phyloP scores from a whole-genome alignment of 805 yeast genomes.

The Metschnikowia similis region DNA sequence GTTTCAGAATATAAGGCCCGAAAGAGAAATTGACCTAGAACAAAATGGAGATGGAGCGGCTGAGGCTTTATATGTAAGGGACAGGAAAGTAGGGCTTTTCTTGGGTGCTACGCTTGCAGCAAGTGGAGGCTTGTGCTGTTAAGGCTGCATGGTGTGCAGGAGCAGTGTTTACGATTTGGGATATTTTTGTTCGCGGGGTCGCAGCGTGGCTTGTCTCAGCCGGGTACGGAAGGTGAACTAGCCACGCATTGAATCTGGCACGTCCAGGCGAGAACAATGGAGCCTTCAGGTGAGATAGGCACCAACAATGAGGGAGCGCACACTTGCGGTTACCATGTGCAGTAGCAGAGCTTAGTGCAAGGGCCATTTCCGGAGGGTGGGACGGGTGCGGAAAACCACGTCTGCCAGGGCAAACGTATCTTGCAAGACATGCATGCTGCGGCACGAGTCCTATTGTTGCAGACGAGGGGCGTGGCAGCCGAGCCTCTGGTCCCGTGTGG shows the following conservation, averaged over 20 bases:
- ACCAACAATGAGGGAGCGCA: too few relatives aligned
- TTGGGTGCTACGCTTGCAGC: slow-evolving; percentile 1
- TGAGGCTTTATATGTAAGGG: neutral
- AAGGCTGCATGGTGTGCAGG: neutral
- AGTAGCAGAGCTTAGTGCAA: too few relatives aligned
- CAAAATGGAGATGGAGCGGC: neutral
- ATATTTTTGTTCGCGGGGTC: neutral
- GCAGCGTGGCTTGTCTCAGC: neutral
- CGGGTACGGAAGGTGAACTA: neutral
- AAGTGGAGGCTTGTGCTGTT: slow-evolving; percentile 1
- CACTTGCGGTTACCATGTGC: too few relatives aligned
- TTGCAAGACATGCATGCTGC: neutral
- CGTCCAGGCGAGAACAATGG: neutral
- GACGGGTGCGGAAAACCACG: neutral
- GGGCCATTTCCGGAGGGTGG: too few relatives aligned
- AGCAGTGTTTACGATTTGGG: neutral
- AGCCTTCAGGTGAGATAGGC: too few relatives aligned
- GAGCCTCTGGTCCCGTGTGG: neutral
- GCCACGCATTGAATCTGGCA: neutral
- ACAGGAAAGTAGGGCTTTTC: neutral
- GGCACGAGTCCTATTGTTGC: neutral
- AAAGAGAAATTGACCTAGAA: too few relatives aligned
- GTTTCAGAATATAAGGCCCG: too few relatives aligned
- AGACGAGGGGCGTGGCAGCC: neutral
- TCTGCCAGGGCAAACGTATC: neutral